Base-by-base conservation (phyloP, 1,284 basidiomycete species). In the Marasmius tenuissimus region DNA sequence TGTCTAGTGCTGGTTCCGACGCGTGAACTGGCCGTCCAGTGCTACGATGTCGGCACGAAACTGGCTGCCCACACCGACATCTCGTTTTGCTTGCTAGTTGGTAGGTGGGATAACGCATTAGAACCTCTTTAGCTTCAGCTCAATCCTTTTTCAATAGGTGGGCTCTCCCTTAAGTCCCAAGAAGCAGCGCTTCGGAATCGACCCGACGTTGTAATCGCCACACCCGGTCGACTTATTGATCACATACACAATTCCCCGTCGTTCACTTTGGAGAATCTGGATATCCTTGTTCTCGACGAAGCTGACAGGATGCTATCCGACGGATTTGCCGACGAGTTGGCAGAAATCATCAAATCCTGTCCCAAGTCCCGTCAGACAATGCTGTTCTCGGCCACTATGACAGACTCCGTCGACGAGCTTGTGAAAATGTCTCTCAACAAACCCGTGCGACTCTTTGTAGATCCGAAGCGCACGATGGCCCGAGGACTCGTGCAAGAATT, bases 331-430 rank as follows among this genome's bases (percentile, higher is more conserved):
- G 96, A 96, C 73, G 97, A 98, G 74, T 81, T 99, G 38, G 82
- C 89, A 40, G 97, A 99, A 77, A 98, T 99, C 68, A 89, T 98
- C 74, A 90, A 88, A 66, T 85, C 92, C 42, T 97, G 96, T 71
- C 96, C 97, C 1, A 78, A 82, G 14, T 91, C 91, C 35, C 87
- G 97, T 45, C 97, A 98, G 75, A 98, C 97, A 3, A 97, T 99
- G 95, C 83, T 99, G 33, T 99, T 99, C 77, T 97, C 95, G 0
- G 97, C 97, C 1, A 99, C 97, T 0, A 98, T 98, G 91, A 97
- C 95, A 1, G 97, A 98, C 75, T 91, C 91, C 0, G 92, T 99
- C 8, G 95, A 98, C 70, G 91, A 96, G 71, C 85, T 99, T 49
- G 92, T 98, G 61, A 88, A 88, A 69, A 92, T 98, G 82, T 94